Percentiles rank a stretch among this genome's conserved stretches.
Evolutionary conservation across 768 basidiomycete species (phyloP).

Genomic region (Bullera alba): DNA sequence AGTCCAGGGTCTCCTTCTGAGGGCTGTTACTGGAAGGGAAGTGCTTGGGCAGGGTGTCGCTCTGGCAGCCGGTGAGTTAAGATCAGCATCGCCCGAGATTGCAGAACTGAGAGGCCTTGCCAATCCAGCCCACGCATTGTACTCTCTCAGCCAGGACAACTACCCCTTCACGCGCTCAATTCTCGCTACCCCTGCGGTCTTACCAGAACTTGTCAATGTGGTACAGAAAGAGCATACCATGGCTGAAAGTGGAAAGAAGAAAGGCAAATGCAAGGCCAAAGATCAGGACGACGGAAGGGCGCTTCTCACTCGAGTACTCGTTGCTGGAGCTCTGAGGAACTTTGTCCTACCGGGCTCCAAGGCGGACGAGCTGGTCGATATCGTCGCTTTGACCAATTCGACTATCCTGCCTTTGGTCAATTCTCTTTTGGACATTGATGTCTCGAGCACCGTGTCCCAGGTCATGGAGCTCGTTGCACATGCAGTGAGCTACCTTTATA

Average conservation of each 20-base stretch:
- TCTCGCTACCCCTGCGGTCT: conserved; percentile 39
- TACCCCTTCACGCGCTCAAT: conserved; percentile 63
- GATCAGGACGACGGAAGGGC: conserved; percentile 37
- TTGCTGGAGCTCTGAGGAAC: conserved; percentile 34
- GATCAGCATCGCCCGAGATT: neutral
- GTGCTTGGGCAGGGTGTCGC: conserved; percentile 65
- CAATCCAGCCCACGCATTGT: conserved; percentile 72
- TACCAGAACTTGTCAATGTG: conserved; percentile 18
- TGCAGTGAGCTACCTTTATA: conserved; percentile 19
- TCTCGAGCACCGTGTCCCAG: conserved; percentile 16
- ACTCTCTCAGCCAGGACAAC: conserved; percentile 89
- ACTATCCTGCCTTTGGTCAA: conserved; percentile 37
- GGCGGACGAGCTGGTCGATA: conserved; percentile 22
- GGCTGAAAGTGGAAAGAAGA: conserved; percentile 14
- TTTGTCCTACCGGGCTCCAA: conserved; percentile 16
- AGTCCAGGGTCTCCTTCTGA: conserved; percentile 76
- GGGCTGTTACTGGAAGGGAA: conserved; percentile 69
- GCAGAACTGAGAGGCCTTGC: neutral
- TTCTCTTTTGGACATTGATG: conserved; percentile 34
- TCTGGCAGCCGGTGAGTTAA: conserved; percentile 64
- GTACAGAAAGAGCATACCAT: conserved; percentile 18
- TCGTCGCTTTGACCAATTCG: conserved; percentile 28
- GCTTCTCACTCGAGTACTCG: conserved; percentile 25
- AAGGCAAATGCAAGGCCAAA: conserved; percentile 32
- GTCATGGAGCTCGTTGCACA: conserved; percentile 27